A percentile compares a stretch with the other conserved stretches of the same genome.
phyloP scores from a whole-genome alignment of 169 alveolate species.

The Theileria sp. region DNA sequence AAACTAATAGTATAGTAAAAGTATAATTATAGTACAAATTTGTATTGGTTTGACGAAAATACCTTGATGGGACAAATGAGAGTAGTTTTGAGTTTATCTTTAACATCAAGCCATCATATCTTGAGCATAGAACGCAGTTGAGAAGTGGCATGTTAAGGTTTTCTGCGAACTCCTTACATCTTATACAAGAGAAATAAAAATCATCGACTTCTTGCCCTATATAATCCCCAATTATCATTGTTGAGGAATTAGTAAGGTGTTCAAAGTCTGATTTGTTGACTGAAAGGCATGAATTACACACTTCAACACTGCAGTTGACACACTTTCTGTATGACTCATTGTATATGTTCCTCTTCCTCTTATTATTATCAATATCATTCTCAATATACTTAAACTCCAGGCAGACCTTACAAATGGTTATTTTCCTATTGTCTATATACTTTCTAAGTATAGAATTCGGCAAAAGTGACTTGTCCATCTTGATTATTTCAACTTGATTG shows the following conservation, averaged over 20 bases:
- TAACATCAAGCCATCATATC: conserved; percentile 61
- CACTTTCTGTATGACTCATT: conserved; percentile 27
- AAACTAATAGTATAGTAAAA: neutral
- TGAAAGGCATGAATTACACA: conserved; percentile 19
- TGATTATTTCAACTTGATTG: conserved; percentile 7
- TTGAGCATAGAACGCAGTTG: conserved; percentile 58
- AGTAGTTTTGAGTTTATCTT: conserved; percentile 37
- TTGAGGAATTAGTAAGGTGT: conserved; percentile 7
- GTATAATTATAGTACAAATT: neutral
- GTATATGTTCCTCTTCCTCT: conserved; percentile 31
- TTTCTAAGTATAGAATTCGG: neutral
- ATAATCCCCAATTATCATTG: neutral
- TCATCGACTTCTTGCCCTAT: conserved; percentile 11
- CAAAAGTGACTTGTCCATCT: conserved; percentile 5
- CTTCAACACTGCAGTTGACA: conserved; percentile 17
- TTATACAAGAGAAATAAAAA: conserved; percentile 38
- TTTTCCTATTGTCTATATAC: conserved; percentile 4
- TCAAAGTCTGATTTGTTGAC: neutral
- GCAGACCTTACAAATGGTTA: conserved; percentile 50
- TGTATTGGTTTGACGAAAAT: neutral
- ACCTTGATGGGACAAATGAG: conserved; percentile 11
- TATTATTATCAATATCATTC: conserved; percentile 4
- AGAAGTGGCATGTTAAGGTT: conserved; percentile 41
- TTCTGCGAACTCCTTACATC: conserved; percentile 49
- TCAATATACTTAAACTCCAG: conserved; percentile 58